Percentiles rank a stretch among this genome's conserved stretches.
phyloP scores from a whole-genome alignment of 768 basidiomycete species.

The Tubosaeta sp. region DNA sequence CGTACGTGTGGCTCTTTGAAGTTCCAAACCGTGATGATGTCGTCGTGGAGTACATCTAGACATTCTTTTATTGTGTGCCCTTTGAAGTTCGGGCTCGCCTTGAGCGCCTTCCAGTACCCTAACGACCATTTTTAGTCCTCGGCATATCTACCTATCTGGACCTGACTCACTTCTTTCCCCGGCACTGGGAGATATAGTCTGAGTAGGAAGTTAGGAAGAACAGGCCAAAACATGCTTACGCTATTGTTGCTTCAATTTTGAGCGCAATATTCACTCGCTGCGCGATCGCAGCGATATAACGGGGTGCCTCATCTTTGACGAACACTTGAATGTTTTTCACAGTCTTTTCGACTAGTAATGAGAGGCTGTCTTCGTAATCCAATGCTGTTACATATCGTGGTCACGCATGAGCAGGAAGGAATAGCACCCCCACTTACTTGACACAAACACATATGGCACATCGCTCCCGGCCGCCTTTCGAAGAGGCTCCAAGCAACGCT shows the following conservation, averaged over 20 bases:
- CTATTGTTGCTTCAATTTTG: background rate
- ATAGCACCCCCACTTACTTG: background rate
- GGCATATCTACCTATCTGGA: background rate
- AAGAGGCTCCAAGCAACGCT: background rate
- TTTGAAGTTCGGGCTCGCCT: background rate
- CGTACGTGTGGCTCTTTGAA: constrained; percentile 4
- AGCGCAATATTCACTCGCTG: constrained; percentile 1
- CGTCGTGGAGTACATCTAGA: constrained; percentile 1
- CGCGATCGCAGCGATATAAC: background rate
- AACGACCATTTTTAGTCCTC: background rate
- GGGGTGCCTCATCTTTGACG: background rate
- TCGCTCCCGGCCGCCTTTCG: background rate
- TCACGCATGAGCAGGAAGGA: background rate
- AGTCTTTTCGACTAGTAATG: background rate
- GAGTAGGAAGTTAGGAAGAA: background rate
- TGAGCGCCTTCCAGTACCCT: constrained; percentile 1
- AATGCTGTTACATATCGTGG: background rate
- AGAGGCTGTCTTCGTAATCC: background rate
- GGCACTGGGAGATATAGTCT: background rate
- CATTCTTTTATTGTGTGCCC: background rate
- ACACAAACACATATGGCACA: background rate
- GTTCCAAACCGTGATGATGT: constrained; percentile 6
- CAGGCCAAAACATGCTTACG: background rate
- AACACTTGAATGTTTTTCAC: background rate
- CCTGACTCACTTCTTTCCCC: background rate